Base-by-base conservation (phyloP, 2,329 filamentous ascomycete genomes). In the Aspergillus ruber region DNA sequence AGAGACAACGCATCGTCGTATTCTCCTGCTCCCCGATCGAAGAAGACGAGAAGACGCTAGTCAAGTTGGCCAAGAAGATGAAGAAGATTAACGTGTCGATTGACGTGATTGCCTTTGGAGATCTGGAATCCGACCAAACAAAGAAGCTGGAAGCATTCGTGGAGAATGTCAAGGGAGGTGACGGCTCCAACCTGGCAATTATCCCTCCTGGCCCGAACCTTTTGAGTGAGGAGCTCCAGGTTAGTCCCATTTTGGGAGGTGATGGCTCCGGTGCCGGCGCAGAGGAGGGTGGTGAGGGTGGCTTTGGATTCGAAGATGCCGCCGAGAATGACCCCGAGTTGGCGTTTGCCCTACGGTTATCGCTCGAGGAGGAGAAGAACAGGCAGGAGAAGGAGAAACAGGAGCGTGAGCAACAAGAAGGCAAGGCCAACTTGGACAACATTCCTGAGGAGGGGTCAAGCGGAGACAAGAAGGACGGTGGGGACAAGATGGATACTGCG, bases 321-420 rank as follows among this genome's bases (percentile, higher is more conserved):
- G 86, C 85, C 46, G 80, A 90, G 62, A 65, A 69, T 39, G 93
- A 98, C 65, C 93, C 93, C 3, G 93, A 98, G 69, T 75, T 98
- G 63, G 93, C 93, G 18, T 81, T 98, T 58, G 93, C 93, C 45
- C 76, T 98, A 66, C 84, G 93, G 54, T 95, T 98, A 89, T 95
- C 88, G 70, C 89, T 95, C 81, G 93, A 98, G 68, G 93, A 98
- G 67, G 93, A 98, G 72, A 94, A 94, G 75, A 90, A 90, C 52
- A 79, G 93, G 61, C 85, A 94, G 71, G 90, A 95, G 68, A 89
- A 89, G 72, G 83, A 86, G 63, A 88, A 85, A 59, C 83, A 84
- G 60, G 82, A 88, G 54, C 85, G 88, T 58, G 85, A 88, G 57
- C 80, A 78, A 57, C 79, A 81, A 39, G 80, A 86, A 46, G 82